A percentile compares a stretch with the other conserved stretches of the same genome.
Evolutionary conservation across 2,329 filamentous ascomycete genomes (phyloP).

Genomic region (Diplodia scrobiculata): DNA sequence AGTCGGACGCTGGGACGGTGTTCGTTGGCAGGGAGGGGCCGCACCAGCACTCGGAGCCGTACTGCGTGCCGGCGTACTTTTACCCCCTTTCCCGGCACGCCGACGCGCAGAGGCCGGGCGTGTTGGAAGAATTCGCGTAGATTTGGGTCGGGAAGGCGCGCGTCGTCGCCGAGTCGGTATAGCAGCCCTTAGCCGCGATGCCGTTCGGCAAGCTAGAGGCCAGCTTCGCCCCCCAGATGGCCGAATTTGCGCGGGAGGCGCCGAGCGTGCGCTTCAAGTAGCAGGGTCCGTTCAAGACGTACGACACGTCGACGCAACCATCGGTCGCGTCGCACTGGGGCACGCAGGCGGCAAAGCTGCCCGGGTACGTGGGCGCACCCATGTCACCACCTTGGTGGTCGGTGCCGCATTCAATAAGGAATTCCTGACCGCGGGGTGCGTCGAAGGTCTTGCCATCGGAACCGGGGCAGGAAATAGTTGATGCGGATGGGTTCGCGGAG

Average conservation of each 20-base stretch:
- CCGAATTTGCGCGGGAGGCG: neutral
- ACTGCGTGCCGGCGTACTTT: conserved; percentile 38
- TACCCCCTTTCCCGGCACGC: conserved; percentile 31
- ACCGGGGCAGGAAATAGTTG: conserved; percentile 28
- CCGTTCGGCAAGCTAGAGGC: neutral
- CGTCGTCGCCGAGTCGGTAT: neutral
- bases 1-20: neutral
- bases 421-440: conserved; percentile 30
- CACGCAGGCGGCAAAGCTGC: conserved; percentile 17
- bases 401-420: conserved; percentile 26
- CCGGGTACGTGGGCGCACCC: conserved; percentile 15
- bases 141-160: neutral
- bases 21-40: conserved; percentile 37
- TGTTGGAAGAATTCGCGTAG: conserved; percentile 16
- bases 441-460: conserved; percentile 30
- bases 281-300: conserved; percentile 8
- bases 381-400: conserved; percentile 26
- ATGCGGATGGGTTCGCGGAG: neutral
- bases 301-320: conserved; percentile 28
- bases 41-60: conserved; percentile 42
- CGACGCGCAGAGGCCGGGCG: conserved; percentile 1
- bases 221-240: conserved; percentile 28
- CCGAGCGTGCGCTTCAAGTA: conserved; percentile 28
- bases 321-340: conserved; percentile 19
- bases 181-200: conserved; percentile 16